Base-by-base conservation (phyloP, 768 basidiomycete genomes). In the Hypholoma sublateritium region DNA sequence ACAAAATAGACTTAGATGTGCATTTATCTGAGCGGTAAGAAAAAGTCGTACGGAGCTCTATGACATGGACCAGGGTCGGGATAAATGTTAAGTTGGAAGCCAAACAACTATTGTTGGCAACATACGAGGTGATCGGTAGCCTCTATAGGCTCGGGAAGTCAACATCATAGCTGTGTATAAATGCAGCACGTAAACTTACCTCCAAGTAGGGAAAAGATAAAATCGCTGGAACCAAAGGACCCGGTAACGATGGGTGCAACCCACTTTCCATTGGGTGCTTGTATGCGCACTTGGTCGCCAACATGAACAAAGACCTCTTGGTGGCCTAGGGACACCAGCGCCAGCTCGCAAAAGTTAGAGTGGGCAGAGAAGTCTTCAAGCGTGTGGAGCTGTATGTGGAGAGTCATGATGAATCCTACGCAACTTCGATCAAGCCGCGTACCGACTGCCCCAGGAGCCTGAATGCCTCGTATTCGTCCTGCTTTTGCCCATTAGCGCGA, bases 301-400 rank as follows among this genome's bases (percentile, higher is more conserved):
- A 96, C 91, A 63, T 98, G 95, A 25, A 84, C 70, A 72, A 97
- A 98, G 3, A 96, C 87, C 42, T 93, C 75, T 0, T 69, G 61
- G 68, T 94, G 76, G 0, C 95, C 95, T 74, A 93, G 75, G 0
- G 79, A 77, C 35, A 88, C 82, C 12, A 98, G 81, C 0, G 84
- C 78, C 9, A 96, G 77, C 70, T 97, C 94, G 75, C 89, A 92
- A 68, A 91, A 95, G 74, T 96, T 91, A 53, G 88, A 89, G 68
- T 97, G 95, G 0, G 94, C 92, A 2, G 91, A 75, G 68, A 91
- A 95, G 67, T 97, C 93, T 67, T 95, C 93, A 5, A 91, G 79
- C 1, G 88, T 91, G 60, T 91, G 90, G 9, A 91, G 74, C 88
- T 89, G 59, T 21, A 28, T 4, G 25, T 45, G 24, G 16, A 35